Base-by-base conservation (phyloP, 345 rosid species). In the Linum lewisii region DNA sequence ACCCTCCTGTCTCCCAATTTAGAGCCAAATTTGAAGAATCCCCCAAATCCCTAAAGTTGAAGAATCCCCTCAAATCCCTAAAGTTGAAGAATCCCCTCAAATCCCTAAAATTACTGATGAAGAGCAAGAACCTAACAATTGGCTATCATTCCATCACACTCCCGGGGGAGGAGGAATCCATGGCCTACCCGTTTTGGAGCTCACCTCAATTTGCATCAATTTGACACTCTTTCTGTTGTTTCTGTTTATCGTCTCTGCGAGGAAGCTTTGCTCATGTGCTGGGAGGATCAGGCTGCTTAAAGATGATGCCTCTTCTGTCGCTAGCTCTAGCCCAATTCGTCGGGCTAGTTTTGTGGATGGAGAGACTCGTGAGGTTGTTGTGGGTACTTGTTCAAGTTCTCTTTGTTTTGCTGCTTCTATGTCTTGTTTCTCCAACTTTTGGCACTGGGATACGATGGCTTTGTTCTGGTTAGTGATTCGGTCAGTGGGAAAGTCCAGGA, bases 361-460 rank as follows among this genome's bases (percentile, higher is more conserved):
- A 66, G 86, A 81, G 29, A 68, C 57, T 68, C 67, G 75, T 67
- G 79, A 74, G 58, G 75, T 77, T 61, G 60, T 25, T 47, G 54
- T 85, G 49, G 83, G 93, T 56, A 61, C 73, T 19, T 81, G 60
- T 87, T 90, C 80, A 90, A 87, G 71, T 62, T 82, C 24, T 75
- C 86, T 3, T 38, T 85, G 60, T 58, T 74, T 66, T 82, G 86
- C 72, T 94, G 99, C 73, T 80, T 85, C 67, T 94, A 82, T 63
- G 82, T 85, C 51, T 66, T 90, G 71, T 68, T 76, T 54, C 77
- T 87, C 56, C 85, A 94, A 69, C 82, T 87, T 72, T 49, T 76
- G 66, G 81, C 81, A 57, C 73, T 84, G 79, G 96, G 81, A 16
- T 85, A 76, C 67, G 95, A 90, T 75, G 96, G 88, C 59, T 61